Base-by-base conservation (phyloP, 2,329 filamentous ascomycete genomes). In the Clonostachys rhizophaga region DNA sequence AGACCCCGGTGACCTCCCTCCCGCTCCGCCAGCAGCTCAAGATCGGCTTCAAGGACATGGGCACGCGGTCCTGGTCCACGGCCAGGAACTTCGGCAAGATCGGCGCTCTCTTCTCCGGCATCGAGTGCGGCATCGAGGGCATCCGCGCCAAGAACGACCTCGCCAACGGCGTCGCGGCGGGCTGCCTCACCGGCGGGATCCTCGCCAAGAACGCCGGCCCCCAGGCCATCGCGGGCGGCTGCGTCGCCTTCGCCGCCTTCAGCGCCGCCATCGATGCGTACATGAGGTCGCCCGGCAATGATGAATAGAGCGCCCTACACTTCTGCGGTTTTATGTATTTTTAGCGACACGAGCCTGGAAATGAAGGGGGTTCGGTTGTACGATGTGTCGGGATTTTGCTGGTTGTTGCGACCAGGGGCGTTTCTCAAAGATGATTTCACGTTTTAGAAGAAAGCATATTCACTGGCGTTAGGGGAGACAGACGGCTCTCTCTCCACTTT, bases 51-150 rank as follows among this genome's bases (percentile, higher is more conserved):
- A 91, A 88, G 66, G 94, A 99, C 67, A 97, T 99, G 91, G 94
- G 94, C 55, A 69, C 78, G 53, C 83, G 89, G 12, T 92, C 89
- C 5, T 89, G 78, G 68, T 86, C 84, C 52, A 89, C 86, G 43
- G 94, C 91, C 47, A 94, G 91, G 72, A 97, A 95, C 74, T 99
- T 99, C 63, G 92, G 89, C 52, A 87, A 91, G 57, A 90, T 99
- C 44, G 94, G 94, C 58, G 87, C 89, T 3, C 79, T 97, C 17
- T 99, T 95, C 72, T 81, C 84, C 14, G 92, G 92, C 39, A 95
- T 94, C 46, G 94, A 99, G 71, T 99, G 94, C 72, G 91, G 89
- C 54, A 91, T 99, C 61, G 94, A 99, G 68, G 91, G 91, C 0
- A 78, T 89, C 58, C 81, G 94, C 33, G 94, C 91, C 18, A 96